Evolutionary conservation across 2,329 filamentous ascomycete genomes (phyloP).

Genomic region (Aspergillus sp.): DNA sequence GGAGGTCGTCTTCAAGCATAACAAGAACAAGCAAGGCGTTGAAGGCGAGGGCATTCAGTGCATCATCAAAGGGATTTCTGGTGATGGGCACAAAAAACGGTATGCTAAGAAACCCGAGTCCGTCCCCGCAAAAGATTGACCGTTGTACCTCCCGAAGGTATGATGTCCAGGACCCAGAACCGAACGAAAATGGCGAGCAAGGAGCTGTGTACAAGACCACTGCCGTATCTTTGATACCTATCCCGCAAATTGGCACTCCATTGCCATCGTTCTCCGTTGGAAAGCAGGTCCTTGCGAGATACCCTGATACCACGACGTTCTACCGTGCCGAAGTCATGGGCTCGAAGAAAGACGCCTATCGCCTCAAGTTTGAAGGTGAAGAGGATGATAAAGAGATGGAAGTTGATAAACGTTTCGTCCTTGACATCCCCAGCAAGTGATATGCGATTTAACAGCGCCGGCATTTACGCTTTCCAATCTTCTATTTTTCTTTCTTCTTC

Average conservation of each 20-base stretch:
- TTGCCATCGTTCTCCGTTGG: constrained; percentile 60
- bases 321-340: constrained; percentile 79
- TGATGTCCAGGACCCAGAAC: constrained; percentile 74
- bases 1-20: constrained; percentile 49
- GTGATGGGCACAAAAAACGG: constrained; percentile 67
- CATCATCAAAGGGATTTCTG: constrained; percentile 69
- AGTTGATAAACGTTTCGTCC: constrained; percentile 70
- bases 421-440: constrained; percentile 60
- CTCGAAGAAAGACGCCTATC: constrained; percentile 49
- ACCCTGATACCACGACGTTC: constrained; percentile 80
- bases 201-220: constrained; percentile 61
- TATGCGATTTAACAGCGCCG: background rate
- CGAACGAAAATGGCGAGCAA: constrained; percentile 64
- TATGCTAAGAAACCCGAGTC: constrained; percentile 17
- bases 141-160: constrained; percentile 47
- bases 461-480: background rate
- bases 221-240: constrained; percentile 71
- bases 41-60: constrained; percentile 64
- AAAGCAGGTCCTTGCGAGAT: constrained; percentile 70
- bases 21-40: constrained; percentile 46
- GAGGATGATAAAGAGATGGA: constrained; percentile 69
- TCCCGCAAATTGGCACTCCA: constrained; percentile 57
- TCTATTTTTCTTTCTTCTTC: no score
- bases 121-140: constrained; percentile 7
- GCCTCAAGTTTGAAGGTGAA: constrained; percentile 73